A percentile compares a stretch with the other conserved stretches of the same genome.
Evolutionary conservation across 495 filamentous ascomycete genomes (phyloP).

Genomic region (Aspergillus sparsus): DNA sequence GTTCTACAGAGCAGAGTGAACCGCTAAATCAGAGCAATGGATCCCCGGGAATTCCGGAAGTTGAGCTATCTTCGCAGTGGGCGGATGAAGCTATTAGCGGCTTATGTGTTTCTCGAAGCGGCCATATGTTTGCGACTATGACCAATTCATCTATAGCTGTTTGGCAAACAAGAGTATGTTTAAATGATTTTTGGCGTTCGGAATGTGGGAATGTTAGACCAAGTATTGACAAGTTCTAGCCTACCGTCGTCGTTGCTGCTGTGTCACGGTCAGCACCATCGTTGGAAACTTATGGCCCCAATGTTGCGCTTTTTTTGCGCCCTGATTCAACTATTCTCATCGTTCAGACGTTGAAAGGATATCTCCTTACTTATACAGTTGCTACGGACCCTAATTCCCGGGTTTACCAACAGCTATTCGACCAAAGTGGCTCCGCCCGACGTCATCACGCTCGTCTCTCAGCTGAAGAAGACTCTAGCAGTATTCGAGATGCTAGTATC

Average conservation of each 20-base stretch:
- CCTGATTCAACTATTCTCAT: slow-evolving; percentile 91
- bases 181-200: background rate
- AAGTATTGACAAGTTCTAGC: slow-evolving; percentile 56
- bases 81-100: slow-evolving; percentile 66
- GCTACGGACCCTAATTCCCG: slow-evolving; percentile 77
- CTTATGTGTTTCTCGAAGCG: slow-evolving; percentile 75
- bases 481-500: slow-evolving; percentile 81
- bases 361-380: slow-evolving; percentile 90
- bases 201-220: slow-evolving; percentile 18
- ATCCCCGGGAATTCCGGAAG: slow-evolving; percentile 20
- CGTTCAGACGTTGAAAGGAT: slow-evolving; percentile 85
- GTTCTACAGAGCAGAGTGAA: slow-evolving; percentile 20
- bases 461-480: slow-evolving; percentile 66
- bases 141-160: slow-evolving; percentile 78
- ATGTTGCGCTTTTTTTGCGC: slow-evolving; percentile 79
- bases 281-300: slow-evolving; percentile 78
- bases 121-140: slow-evolving; percentile 86
- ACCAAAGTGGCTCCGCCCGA: slow-evolving; percentile 65
- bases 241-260: slow-evolving; percentile 82
- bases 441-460: slow-evolving; percentile 69
- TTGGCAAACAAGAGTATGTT: slow-evolving; percentile 89
- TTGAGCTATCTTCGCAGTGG: slow-evolving; percentile 36
- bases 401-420: slow-evolving; percentile 81
- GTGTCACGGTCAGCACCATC: slow-evolving; percentile 80
- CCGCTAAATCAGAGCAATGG: slow-evolving; percentile 19